Conservation (phyloP, 352 stramenopile species). For the Globisporangium barbulae region DNA sequence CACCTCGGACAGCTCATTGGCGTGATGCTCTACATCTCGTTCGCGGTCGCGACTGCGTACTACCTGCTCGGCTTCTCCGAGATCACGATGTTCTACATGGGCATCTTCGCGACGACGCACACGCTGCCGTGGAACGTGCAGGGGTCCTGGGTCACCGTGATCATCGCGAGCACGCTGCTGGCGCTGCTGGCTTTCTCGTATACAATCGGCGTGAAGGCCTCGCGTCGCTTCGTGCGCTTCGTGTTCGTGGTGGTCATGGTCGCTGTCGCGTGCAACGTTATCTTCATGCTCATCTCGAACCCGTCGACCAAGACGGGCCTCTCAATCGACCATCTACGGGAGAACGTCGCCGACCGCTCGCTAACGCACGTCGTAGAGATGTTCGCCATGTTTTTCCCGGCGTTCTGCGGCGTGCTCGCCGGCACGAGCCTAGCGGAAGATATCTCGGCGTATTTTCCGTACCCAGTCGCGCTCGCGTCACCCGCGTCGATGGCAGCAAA, state of each 20-base stretch:
- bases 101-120: conserved; percentile 16
- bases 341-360: conserved; percentile 24
- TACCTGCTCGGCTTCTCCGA: conserved; percentile 50
- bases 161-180: conserved; percentile 30
- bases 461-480: conserved; percentile 12
- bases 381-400: conserved; percentile 42
- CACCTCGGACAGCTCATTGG: conserved; percentile 36
- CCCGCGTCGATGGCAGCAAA: conserved; percentile 15
- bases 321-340: conserved; percentile 20
- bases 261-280: conserved; percentile 29
- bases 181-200: conserved; percentile 19
- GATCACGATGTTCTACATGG: conserved; percentile 41
- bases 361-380: conserved; percentile 24
- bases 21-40: conserved; percentile 36
- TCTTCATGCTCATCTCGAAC: conserved; percentile 33
- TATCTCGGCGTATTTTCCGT: conserved; percentile 19
- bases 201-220: conserved; percentile 16
- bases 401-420: conserved; percentile 40
- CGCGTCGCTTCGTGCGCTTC: conserved; percentile 23
- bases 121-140: conserved; percentile 37
- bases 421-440: conserved; percentile 34
- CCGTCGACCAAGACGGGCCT: conserved; percentile 26
- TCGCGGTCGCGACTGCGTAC: conserved; percentile 34
- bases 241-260: conserved; percentile 39
- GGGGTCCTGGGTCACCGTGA: conserved; percentile 31